Conservation (phyloP, 2,329 filamentous ascomycete genomes). For the Verruconis gallopava region DNA sequence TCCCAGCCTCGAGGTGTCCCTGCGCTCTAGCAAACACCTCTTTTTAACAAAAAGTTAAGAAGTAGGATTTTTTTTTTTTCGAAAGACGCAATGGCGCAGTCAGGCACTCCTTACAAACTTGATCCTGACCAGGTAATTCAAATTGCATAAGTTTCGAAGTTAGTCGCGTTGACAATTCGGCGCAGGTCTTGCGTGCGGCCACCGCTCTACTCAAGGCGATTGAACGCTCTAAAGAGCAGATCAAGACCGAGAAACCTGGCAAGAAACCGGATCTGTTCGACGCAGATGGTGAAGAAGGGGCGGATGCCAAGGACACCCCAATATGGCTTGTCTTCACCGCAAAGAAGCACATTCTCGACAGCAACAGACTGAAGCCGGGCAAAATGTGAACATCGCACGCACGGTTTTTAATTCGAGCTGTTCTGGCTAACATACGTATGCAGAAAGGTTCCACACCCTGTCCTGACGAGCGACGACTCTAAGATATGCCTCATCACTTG, state of each 20-base stretch:
- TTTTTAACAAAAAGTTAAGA: too few relatives aligned
- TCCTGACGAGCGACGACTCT: conserved; percentile 52
- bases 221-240: conserved; percentile 34
- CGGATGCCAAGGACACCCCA: conserved; percentile 33
- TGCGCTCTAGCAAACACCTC: too few relatives aligned
- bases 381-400: conserved; percentile 8
- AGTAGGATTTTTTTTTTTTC: neutral
- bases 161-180: neutral
- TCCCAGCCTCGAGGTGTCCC: too few relatives aligned
- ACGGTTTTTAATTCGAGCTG: neutral
- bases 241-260: conserved; percentile 30
- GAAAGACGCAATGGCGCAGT: conserved; percentile 19
- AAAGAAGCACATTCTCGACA: conserved; percentile 57
- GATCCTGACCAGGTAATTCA: conserved; percentile 22
- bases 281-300: conserved; percentile 31
- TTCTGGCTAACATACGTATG: conserved; percentile 5
- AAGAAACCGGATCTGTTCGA: conserved; percentile 43
- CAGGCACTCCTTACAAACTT: conserved; percentile 29
- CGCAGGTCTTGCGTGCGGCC: conserved; percentile 44
- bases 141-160: neutral
- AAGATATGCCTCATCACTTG: conserved; percentile 81
- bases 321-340: conserved; percentile 51
- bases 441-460: conserved; percentile 54
- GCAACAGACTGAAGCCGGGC: conserved; percentile 47
- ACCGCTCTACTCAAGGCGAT: conserved; percentile 46